These are phyloP conservation scores for carrot (Daucus carota) DNA, from an alignment of 129 eudicot genomes.

Conservation along the genomic window DH1_v3.0 NC_030385.2:34007001-34007500, in stretches of 20 bases:
- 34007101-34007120: constrained; percentile 1
- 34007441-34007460: constrained; percentile 71
- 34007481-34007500: constrained; percentile 18
- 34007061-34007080: background rate
- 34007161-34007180: background rate
- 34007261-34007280: constrained; percentile 94
- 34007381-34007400: constrained; percentile 54
- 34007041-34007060: background rate
- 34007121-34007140: background rate
- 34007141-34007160: background rate
- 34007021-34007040: too few relatives aligned
- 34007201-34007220: constrained; percentile 46
- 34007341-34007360: constrained; percentile 74
- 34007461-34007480: constrained; percentile 55
- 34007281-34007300: constrained; percentile 34
- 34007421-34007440: constrained; percentile 83
- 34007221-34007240: constrained; percentile 96
- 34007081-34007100: background rate
- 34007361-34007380: constrained; percentile 66
- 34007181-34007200: constrained; percentile 10
- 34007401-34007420: constrained; percentile 71
- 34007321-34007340: constrained; percentile 36
- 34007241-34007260: constrained; percentile 90
- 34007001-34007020: background rate
- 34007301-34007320: constrained; percentile 42